Conservation (phyloP, 2,329 filamentous ascomycete species). For the Pseudocercospora ulei region DNA sequence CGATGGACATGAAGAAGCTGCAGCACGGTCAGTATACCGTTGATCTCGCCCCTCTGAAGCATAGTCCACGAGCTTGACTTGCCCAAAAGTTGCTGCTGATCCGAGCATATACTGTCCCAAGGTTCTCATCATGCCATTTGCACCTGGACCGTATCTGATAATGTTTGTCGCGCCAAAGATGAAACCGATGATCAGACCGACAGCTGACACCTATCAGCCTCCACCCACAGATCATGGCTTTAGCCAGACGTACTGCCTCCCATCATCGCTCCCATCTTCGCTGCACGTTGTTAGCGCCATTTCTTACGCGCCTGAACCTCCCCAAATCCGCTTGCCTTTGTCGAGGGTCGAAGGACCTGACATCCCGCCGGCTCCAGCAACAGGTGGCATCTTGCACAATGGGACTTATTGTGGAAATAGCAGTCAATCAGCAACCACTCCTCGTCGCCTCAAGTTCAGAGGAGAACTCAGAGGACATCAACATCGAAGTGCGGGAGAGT, state of each 20-base stretch:
- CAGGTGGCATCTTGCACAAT: slow-evolving; percentile 29
- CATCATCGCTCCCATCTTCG: slow-evolving; percentile 99
- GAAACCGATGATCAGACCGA: slow-evolving; percentile 93
- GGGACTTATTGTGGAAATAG: neutral
- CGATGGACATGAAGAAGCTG: slow-evolving; percentile 97
- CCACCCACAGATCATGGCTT: neutral
- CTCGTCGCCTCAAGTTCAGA: slow-evolving; percentile 3
- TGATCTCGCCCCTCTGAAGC: neutral
- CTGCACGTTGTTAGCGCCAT: slow-evolving; percentile 42
- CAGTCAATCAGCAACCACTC: slow-evolving; percentile 1
- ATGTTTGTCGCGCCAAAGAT: slow-evolving; percentile 90
- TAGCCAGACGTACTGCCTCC: slow-evolving; percentile 65
- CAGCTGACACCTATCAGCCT: slow-evolving; percentile 50
- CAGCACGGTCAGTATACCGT: neutral
- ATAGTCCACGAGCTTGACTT: slow-evolving; percentile 31
- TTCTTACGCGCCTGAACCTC: neutral
- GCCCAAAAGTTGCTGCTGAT: slow-evolving; percentile 94
- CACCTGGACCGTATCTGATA: slow-evolving; percentile 84
- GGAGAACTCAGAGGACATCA: neutral
- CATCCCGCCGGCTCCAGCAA: slow-evolving; percentile 30
- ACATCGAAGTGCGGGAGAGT: slow-evolving; percentile 9
- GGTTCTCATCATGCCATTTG: slow-evolving; percentile 87
- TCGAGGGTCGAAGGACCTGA: slow-evolving; percentile 58
- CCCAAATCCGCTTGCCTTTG: slow-evolving; percentile 48
- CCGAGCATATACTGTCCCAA: slow-evolving; percentile 94